Evolutionary conservation across 2,329 filamentous ascomycete genomes (phyloP), one percentile per base, ranked within the genome.

Genomic region (Aspergillus novofumigatus): DNA sequence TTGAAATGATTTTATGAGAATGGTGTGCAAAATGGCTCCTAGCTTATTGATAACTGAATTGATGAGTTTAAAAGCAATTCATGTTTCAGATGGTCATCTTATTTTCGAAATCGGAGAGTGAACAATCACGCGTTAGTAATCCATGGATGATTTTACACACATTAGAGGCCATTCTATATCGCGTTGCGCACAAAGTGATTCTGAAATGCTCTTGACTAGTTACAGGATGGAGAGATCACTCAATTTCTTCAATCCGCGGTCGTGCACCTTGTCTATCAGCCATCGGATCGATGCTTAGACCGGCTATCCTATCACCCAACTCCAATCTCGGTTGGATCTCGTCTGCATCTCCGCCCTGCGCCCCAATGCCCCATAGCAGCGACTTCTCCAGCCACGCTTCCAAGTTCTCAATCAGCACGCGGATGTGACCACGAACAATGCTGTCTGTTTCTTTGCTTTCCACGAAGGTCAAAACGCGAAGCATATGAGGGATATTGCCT

Each of bases 371-470:
- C 70, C 71, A 74, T 51, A 78, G 54, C 49, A 78, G 55, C 10
- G 71, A 71, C 61, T 76, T 78, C 61, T 77, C 73, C 54, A 74
- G 55, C 76, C 75, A 78, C 10, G 72, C 71, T 61, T 78, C 75
- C 35, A 77, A 56, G 51, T 69, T 77, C 63, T 77, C 75, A 28
- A 75, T 70, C 53, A 78, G 55, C 25, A 67, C 68, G 2, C 72
- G 70, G 17, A 77, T 60, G 65, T 78, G 74, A 0, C 73, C 75
- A 25, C 74, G 69, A 6, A 75, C 72, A 59, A 77, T 71, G 3
- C 49, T 55, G 55, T 78, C 76, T 7, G 65, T 69, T 52, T 78
- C 76, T 11, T 61, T 65, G 28, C 65, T 68, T 54, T 77, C 75
- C 5, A 76, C 73, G 47, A 72, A 74, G 1, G 52, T 58, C 35